Evolutionary conservation across 768 basidiomycete species (phyloP).

Genomic region (Cyathus striatus): DNA sequence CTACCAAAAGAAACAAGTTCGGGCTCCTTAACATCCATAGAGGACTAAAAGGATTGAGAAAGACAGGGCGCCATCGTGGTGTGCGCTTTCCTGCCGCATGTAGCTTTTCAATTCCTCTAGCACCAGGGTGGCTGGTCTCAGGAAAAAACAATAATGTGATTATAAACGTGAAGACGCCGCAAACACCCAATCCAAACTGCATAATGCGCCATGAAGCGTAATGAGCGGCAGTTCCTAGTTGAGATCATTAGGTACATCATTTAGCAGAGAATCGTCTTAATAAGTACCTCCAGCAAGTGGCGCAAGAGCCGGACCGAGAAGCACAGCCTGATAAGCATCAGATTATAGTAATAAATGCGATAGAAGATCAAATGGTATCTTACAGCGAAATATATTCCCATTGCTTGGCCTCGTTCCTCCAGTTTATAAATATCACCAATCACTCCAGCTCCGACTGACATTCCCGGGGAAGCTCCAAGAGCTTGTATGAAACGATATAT

Average conservation of each 20-base stretch:
- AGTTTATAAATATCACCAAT: slow-evolving; percentile 65
- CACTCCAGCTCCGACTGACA: slow-evolving; percentile 53
- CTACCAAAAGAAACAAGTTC: slow-evolving; percentile 48
- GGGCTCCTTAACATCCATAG: slow-evolving; percentile 52
- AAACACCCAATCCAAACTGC: slow-evolving; percentile 39
- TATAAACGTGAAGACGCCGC: slow-evolving; percentile 32
- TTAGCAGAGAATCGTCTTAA: not conserved
- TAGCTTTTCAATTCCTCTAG: slow-evolving; percentile 47
- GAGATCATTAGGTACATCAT: not conserved
- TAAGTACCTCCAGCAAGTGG: slow-evolving; percentile 48
- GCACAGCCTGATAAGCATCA: slow-evolving; percentile 30
- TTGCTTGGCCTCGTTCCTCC: slow-evolving; percentile 55
- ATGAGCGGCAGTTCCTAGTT: slow-evolving; percentile 41
- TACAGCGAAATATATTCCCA: slow-evolving; percentile 56
- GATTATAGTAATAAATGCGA: not conserved
- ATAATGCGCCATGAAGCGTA: slow-evolving; percentile 65
- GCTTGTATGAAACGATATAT: slow-evolving; percentile 63
- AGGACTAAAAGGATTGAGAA: slow-evolving; percentile 55
- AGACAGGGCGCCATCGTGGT: slow-evolving; percentile 28
- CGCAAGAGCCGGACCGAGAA: slow-evolving; percentile 59
- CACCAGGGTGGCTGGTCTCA: slow-evolving; percentile 61
- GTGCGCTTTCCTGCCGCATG: slow-evolving; percentile 10
- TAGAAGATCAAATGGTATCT: slow-evolving; percentile 5
- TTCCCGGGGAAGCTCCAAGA: slow-evolving; percentile 52
- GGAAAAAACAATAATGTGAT: slow-evolving; percentile 46